These are phyloP conservation scores for Aspergillus vadensis DNA, from an alignment of 2,329 filamentous ascomycete species.

Conservation along the genomic window DNA sequence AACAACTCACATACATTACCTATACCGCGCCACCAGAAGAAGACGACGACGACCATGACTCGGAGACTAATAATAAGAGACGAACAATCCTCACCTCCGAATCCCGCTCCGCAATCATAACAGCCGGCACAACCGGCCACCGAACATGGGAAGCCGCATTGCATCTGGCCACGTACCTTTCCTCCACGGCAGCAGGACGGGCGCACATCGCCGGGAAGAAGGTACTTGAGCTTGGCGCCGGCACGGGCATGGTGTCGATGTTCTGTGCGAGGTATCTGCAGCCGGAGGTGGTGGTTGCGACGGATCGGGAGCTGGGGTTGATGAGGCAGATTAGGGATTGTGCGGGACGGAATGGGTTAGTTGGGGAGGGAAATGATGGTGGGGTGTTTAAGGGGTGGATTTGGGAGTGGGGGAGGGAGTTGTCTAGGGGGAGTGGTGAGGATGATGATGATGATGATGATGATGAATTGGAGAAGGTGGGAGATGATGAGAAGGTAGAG, in stretches of 20 bases:
- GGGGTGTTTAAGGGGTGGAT: conserved; percentile 33
- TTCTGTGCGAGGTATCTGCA: conserved; percentile 62
- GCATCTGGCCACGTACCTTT: conserved; percentile 63
- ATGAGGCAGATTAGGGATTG: conserved; percentile 44
- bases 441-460: conserved; percentile 8
- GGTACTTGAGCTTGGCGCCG: conserved; percentile 66
- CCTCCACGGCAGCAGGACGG: conserved; percentile 49
- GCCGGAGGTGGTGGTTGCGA: conserved; percentile 58
- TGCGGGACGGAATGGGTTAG: conserved; percentile 35
- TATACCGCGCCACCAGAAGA: conserved; percentile 55
- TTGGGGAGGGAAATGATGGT: conserved; percentile 13
- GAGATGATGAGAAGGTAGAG: neutral
- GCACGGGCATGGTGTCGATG: conserved; percentile 67
- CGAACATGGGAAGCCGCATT: conserved; percentile 71
- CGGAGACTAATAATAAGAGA: neutral
- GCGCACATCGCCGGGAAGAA: conserved; percentile 53
- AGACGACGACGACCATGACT: neutral
- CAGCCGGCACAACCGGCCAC: conserved; percentile 65
- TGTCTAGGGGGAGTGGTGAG: conserved; percentile 19
- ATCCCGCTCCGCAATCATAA: conserved; percentile 58
- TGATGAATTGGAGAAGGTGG: too few relatives aligned
- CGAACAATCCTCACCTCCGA: conserved; percentile 48
- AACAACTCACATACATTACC: conserved; percentile 73
- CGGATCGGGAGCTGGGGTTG: conserved; percentile 59
- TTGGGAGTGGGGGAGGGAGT: conserved; percentile 47